These are phyloP conservation scores for Carex kokanica DNA, from an alignment of 176 grass and related monocot genomes.

Conservation along the genomic window DNA sequence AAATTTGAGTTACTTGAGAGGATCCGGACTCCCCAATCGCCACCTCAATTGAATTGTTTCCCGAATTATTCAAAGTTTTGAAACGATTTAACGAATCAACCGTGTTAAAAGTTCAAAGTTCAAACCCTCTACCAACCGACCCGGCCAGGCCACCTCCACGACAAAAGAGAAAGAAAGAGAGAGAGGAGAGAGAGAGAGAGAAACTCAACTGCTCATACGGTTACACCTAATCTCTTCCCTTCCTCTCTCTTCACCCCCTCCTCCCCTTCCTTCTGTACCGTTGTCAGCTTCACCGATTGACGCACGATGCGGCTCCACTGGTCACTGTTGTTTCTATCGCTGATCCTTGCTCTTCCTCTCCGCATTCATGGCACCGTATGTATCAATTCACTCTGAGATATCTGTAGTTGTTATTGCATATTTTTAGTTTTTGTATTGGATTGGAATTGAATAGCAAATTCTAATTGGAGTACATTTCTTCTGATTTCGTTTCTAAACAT, in stretches of 20 bases:
- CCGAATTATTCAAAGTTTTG: not conserved
- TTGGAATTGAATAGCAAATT: not conserved
- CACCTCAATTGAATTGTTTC: not conserved
- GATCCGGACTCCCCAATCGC: not conserved
- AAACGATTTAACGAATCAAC: not conserved
- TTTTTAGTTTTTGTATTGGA: not conserved
- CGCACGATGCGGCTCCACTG: not conserved
- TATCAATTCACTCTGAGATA: not conserved
- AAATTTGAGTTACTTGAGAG: too few species aligned
- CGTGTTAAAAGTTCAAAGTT: not conserved
- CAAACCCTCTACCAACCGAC: not conserved
- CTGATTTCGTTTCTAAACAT: not conserved
- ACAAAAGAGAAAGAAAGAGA: not conserved
- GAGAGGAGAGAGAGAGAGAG: not conserved
- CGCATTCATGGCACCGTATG: constrained; percentile 7
- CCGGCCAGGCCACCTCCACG: not conserved
- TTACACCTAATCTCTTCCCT: not conserved
- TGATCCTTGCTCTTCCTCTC: constrained; percentile 19
- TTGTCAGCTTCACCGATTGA: not conserved
- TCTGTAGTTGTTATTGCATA: not conserved
- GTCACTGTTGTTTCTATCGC: not conserved
- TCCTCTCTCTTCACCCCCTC: not conserved
- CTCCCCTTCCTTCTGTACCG: not conserved
- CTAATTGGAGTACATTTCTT: not conserved
- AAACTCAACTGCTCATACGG: not conserved